These are phyloP conservation scores for Sphaceloma murrayae DNA, from an alignment of 2,329 filamentous ascomycete species.

Conservation along the genomic window DNA sequence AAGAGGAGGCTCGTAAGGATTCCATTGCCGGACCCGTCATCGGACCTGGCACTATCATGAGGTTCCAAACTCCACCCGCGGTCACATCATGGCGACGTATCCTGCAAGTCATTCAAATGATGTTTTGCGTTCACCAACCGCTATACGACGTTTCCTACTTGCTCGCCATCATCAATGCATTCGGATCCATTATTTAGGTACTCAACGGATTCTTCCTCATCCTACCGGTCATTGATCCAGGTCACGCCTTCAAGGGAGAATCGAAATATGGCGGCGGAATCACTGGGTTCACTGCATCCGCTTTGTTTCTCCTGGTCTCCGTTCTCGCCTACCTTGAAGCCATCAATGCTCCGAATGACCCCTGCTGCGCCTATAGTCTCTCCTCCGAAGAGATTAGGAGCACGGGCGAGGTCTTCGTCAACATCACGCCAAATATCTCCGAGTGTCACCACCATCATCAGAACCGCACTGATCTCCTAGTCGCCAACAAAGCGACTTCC, in stretches of 20 bases:
- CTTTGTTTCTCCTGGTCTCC: constrained; percentile 1
- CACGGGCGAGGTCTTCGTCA: constrained; percentile 1
- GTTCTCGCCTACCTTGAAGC: constrained; percentile 3
- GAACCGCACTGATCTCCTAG: constrained; percentile 1
- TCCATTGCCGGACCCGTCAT: neutral
- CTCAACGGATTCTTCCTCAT: constrained; percentile 6
- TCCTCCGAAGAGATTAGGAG: neutral
- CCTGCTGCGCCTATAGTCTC: constrained; percentile 9
- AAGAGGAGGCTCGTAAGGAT: neutral
- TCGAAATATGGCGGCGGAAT: neutral
- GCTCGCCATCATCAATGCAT: neutral
- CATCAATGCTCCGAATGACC: constrained; percentile 2
- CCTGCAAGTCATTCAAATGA: neutral
- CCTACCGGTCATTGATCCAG: neutral
- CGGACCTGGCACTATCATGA: neutral
- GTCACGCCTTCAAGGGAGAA: neutral
- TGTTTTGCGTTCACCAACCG: constrained; percentile 7
- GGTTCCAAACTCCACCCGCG: constrained; percentile 7
- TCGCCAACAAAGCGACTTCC: neutral
- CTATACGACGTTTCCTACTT: constrained; percentile 9
- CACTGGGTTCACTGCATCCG: neutral
- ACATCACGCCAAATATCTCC: neutral
- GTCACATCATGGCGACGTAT: neutral
- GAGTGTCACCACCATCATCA: constrained; percentile 9
- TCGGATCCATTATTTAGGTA: constrained; percentile 7